Percentiles rank a stretch among this genome's conserved stretches.
Conservation (phyloP, 1,139 yeast genomes). For the Nakaseomyces bracarensis region DNA sequence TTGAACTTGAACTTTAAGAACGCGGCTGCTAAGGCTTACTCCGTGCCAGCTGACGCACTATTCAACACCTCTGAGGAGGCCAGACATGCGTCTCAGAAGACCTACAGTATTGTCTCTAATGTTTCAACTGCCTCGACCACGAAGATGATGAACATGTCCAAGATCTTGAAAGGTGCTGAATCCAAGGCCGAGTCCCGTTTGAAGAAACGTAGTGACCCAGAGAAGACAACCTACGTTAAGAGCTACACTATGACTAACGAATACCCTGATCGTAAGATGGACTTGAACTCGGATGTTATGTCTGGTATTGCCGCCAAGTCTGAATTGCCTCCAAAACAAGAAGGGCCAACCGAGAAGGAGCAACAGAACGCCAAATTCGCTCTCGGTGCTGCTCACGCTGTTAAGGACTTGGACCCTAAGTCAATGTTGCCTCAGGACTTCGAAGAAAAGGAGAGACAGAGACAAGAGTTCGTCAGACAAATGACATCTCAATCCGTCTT, state of each 20-base stretch:
- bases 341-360: slow-evolving; percentile 2
- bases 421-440: slow-evolving; percentile 12
- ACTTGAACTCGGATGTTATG: slow-evolving; percentile 17
- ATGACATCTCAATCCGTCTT: slow-evolving; percentile 42
- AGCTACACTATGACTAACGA: slow-evolving; percentile 5
- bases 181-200: slow-evolving; percentile 25
- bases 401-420: slow-evolving; percentile 31
- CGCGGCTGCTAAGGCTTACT: slow-evolving; percentile 30
- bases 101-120: slow-evolving; percentile 2
- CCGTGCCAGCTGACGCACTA: slow-evolving; percentile 9
- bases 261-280: slow-evolving; percentile 12
- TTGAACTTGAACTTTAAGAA: slow-evolving; percentile 11
- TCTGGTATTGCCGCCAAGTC: slow-evolving; percentile 17
- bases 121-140: slow-evolving; percentile 4
- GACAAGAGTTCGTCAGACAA: slow-evolving; percentile 21
- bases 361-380: slow-evolving; percentile 27
- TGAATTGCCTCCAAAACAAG: slow-evolving; percentile 9
- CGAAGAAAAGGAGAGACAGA: slow-evolving; percentile 15
- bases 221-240: slow-evolving; percentile 15
- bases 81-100: neutral
- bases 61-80: slow-evolving; percentile 1
- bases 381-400: slow-evolving; percentile 43
- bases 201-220: slow-evolving; percentile 24
- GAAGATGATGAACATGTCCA: slow-evolving; percentile 25
- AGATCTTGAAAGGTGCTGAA: slow-evolving; percentile 28